Evolutionary conservation across 2,329 filamentous ascomycete genomes (phyloP).

Genomic region (Calonectria naviculata): DNA sequence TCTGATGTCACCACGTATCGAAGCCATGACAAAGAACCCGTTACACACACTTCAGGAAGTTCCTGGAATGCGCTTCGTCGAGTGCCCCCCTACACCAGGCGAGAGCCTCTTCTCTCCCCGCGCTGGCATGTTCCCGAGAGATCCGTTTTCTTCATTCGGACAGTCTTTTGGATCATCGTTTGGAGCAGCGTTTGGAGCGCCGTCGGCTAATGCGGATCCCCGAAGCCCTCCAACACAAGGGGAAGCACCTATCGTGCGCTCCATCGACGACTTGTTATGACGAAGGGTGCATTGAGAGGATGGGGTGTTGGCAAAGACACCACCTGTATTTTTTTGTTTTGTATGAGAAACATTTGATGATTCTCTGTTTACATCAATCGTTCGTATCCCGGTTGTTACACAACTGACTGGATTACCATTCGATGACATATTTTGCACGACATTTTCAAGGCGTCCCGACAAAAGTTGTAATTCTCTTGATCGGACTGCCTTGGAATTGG

Average conservation of each 20-base stretch:
- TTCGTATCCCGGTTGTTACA: constrained; percentile 18
- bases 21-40: constrained; percentile 78
- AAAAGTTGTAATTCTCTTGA: constrained; percentile 18
- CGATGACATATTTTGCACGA: constrained; percentile 27
- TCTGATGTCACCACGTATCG: constrained; percentile 77
- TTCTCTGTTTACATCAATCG: not conserved
- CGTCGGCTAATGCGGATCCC: constrained; percentile 69
- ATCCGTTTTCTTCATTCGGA: constrained; percentile 64
- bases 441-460: constrained; percentile 36
- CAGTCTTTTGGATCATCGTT: not conserved
- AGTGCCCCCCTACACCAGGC: constrained; percentile 62
- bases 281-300: constrained; percentile 3
- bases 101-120: constrained; percentile 66
- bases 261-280: constrained; percentile 82
- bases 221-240: constrained; percentile 80
- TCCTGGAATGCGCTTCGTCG: constrained; percentile 63
- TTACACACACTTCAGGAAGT: constrained; percentile 61
- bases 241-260: constrained; percentile 79
- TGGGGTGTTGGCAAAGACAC: no score
- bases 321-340: not conserved
- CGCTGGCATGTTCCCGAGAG: constrained; percentile 63
- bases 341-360: not conserved
- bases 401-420: constrained; percentile 26
- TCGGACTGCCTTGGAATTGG: constrained; percentile 21
- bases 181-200: constrained; percentile 32